Evolutionary conservation across 2,329 filamentous ascomycete genomes (phyloP), one percentile per base, ranked within the genome.

Genomic region (Beauveria asiatica): DNA sequence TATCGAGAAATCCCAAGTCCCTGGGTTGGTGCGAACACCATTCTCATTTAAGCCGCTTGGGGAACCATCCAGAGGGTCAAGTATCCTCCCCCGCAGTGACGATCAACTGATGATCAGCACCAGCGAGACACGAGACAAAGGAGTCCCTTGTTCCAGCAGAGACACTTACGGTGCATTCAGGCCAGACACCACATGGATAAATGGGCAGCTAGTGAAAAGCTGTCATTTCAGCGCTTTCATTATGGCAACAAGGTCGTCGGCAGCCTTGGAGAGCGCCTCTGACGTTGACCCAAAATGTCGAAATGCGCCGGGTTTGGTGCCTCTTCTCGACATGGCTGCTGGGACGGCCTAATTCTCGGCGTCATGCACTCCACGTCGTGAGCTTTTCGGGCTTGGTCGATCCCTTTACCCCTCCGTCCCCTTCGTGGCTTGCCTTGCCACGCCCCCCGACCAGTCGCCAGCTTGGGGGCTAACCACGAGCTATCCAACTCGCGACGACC

Each of bases 271-370:
- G 46, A 45, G 17, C 33, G 56, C 46, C 56, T 59, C 48, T 52
- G 56, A 45, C 56, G 39, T 45, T 59, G 46, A 13, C 27, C 13
- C 46, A 51, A 42, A 44, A 13, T 23, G n/a, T 21, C 13, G n/a
- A 39, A 44, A 41, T 23, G 25, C 13, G n/a, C 44, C 39, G n/a
- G 16, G 10, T 37, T 37, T 60, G 19, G 37, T 51, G 23, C 33
- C 37, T 50, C 44, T 41, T 48, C 48, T 52, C 23, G 25, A 44
- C 54, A 41, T 50, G n/a, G 48, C 39, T 45, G 17, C 11, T 23
- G 19, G 19, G 27, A 56, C 64, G 64, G 64, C 59, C 59, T 59
- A 62, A 64, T 62, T 62, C 64, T 65, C 64, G 64, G 64, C 62
- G 63, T 57, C 63, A 65, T 65, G 63, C 63, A 60, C 61, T 57